Evolutionary conservation across 2,329 filamentous ascomycete species (phyloP), one percentile per base, ranked within the genome.

Genomic region (Diplodia scrobiculata): DNA sequence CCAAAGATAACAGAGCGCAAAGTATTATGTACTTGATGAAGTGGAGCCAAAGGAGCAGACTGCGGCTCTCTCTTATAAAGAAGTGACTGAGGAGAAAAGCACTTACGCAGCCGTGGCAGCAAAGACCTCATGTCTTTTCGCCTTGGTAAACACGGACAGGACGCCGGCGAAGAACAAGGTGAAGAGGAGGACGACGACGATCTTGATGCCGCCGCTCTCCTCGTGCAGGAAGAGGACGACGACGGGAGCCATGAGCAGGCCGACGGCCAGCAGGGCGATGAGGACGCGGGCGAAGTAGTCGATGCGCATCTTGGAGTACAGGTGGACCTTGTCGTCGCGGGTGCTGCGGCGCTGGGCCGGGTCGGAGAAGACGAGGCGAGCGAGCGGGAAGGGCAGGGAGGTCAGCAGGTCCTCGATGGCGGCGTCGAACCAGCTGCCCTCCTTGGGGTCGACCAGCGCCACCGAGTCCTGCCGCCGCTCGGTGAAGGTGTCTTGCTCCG

Each of bases 81-180:
- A 45, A n/a, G 14, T n/a, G 50, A 41, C 34, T 17, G 19, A 41
- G 19, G 21, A 52, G 27, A 34, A 41, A 27, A 32, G 14, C n/a
- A 70, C 69, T 68, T 65, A 72, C 71, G 71, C 68, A 63, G 71
- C 71, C 48, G 69, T 72, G 19, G 71, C 69, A 47, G 70, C 68
- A 62, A 73, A 72, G 6, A 73, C 67, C 48, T 73, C 71, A 7
- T 68, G 66, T 11, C 68, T 67, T 63, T 68, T 71, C 13, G 71
- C 69, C 55, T 65, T 68, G 1, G 70, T 71, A 3, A 68, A 67
- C 6, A 72, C 29, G 11, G 68, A 65, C n/a, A 73, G 48, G 4
- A 69, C 68, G 7, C 67, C 53, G 13, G 68, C 67, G 55, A 73
- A 72, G 50, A 67, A 45, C n/a, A 71, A 50, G 1, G 70, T 69